Base-by-base conservation (phyloP, 2,329 filamentous ascomycete species). In the Orbilia ellipsospora region DNA sequence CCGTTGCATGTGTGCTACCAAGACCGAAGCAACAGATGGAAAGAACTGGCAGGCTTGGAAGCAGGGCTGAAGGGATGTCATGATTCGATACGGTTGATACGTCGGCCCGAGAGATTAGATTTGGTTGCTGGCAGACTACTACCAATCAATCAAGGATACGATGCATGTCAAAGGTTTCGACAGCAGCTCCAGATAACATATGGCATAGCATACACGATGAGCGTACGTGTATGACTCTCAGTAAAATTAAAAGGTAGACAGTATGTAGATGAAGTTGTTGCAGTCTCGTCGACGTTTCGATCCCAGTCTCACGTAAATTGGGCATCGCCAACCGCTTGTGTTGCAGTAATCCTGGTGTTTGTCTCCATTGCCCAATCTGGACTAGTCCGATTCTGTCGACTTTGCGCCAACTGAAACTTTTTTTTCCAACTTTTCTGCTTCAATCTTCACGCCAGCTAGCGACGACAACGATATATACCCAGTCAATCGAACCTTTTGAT, bases 371-470 rank as follows among this genome's bases (percentile, higher is more conserved):
- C 70, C 44, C 15, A 8, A 55, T 74, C 31, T 3, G 56, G 70
- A 51, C 16, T 68, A 68, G 70, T n/a, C 28, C 48, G 12, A 18
- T 3, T 10, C 40, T 20, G 44, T 31, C 5, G 18, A 55, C 40
- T 52, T 70, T 44, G 66, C 66, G 66, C 66, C 57, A 50, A 42
- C 20, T 36, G 28, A 67, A 68, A 51, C 51, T 74, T 63, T 68
- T 67, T 74, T 67, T 68, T 67, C 13, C 6, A n/a, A n/a, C 16
- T 48, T 48, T 48, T 48, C 48, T 48, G 23, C 42, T 62, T 28
- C 56, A 54, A 59, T 52, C 31, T 45, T 57, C 50, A 55, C 61
- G 36, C 66, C 45, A 44, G 31, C 36, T 44, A 73, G 23, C 28
- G 50, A 12, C n/a, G 48, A 52, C 44, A 6, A 51, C 52, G n/a